phyloP scores from a whole-genome alignment of 192 early-diverging fungal species.

The Rhizophagus clarus region DNA sequence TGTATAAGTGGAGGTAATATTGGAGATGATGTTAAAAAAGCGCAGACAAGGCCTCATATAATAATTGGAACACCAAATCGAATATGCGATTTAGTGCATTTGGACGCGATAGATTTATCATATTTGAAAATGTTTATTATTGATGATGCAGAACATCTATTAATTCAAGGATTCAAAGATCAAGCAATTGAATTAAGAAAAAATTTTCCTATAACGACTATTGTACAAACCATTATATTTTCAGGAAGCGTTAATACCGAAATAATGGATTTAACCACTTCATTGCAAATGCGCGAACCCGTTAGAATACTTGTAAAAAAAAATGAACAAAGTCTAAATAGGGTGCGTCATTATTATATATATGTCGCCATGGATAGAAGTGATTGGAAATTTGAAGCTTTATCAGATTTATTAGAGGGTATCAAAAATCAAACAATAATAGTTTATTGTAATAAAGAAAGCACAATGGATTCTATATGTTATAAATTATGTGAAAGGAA shows the following conservation, averaged over 20 bases:
- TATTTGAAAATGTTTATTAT: constrained; percentile 97
- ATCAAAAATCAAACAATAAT: constrained; percentile 98
- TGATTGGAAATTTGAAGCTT: constrained; percentile 99
- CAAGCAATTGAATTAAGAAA: constrained; percentile 98
- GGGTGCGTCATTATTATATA: constrained; percentile 73
- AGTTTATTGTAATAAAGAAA: constrained; percentile 99
- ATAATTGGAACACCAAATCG: constrained; percentile 99
- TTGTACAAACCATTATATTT: constrained; percentile 89
- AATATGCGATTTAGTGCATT: constrained; percentile 98
- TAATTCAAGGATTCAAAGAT: constrained; percentile 98
- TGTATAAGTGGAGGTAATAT: constrained; percentile 98
- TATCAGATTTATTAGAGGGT: constrained; percentile 98
- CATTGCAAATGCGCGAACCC: constrained; percentile 95
- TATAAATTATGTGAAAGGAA: constrained; percentile 89
- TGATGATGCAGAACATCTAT: constrained; percentile 99
- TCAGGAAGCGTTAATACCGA: constrained; percentile 97
- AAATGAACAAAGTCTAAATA: constrained; percentile 94
- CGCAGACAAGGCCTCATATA: constrained; percentile 84
- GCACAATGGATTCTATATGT: constrained; percentile 99
- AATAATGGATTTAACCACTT: constrained; percentile 93
- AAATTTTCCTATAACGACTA: constrained; percentile 78
- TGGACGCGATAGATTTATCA: constrained; percentile 79
- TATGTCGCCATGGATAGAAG: constrained; percentile 98
- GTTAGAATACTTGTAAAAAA: constrained; percentile 98
- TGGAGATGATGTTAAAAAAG: constrained; percentile 84